Evolutionary conservation across 2,329 filamentous ascomycete species (phyloP), one percentile per base, ranked within the genome.

Genomic region (Neodidymelliopsis sp.): DNA sequence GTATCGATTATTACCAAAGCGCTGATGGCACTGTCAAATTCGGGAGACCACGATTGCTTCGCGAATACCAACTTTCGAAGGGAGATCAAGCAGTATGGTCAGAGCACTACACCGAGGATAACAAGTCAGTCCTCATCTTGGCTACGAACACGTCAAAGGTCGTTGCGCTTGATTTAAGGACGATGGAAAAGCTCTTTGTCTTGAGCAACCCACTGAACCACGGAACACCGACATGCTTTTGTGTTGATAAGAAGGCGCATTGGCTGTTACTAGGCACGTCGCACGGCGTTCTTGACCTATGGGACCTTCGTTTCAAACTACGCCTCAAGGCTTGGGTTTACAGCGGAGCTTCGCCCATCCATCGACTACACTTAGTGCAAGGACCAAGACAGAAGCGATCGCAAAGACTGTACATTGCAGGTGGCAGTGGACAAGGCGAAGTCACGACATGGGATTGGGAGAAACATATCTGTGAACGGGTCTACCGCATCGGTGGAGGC

Each of bases 381-480:
- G 79, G 96, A 1, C 91, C 96, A 65, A 65, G 70, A 12, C 62
- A 71, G 43, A 85, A 90, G 31, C 89, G 89, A 9, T 88, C 87
- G 69, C 47, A 50, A 19, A 93, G 90, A 83, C 84, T 97, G 1
- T 95, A 91, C 69, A 88, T 97, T 7, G 88, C 91, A 2, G 92
- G 93, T 12, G 92, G 93, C 7, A 95, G 89, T 6, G 89, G 86
- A 4, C 86, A 90, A 53, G 91, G 91, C 12, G 94, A 99, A 68
- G 84, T 99, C 23, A 95, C 91, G 0, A 89, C 96, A 1, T 99
- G 94, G 94, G 94, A 97, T 66, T 79, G 97, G 12, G 93, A 97
- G 69, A 95, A 93, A 74, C 85, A 86, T 6, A 82, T 89, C 34
- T 99, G 94, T 66, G 84, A 90, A 50, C 92, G 97, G 70, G 87